A percentile compares a stretch with the other conserved stretches of the same genome.
phyloP scores from a whole-genome alignment of 257 asterid species.

The Solanum okadae region DNA sequence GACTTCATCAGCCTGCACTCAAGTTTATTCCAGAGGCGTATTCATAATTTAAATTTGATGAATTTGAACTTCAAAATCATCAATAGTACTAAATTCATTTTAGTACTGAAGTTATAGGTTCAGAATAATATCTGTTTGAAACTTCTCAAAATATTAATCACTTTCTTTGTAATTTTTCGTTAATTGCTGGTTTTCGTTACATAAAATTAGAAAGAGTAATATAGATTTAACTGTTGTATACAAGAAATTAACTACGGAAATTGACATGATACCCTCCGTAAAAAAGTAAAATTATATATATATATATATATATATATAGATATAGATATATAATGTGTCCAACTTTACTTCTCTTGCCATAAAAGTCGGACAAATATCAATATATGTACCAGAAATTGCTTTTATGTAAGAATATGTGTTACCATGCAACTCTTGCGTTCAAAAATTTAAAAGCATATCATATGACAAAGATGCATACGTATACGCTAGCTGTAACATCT shows the following conservation, averaged over 20 bases:
- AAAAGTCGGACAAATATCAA: neutral
- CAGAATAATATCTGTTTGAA: neutral
- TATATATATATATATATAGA: no score
- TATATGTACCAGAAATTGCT: neutral
- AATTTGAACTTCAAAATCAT: neutral
- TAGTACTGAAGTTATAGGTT: neutral
- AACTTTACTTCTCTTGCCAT: neutral
- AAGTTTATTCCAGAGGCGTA: fast-evolving
- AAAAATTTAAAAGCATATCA: neutral
- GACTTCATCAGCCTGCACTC: neutral
- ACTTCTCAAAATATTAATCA: neutral
- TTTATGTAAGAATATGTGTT: neutral
- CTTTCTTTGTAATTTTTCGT: neutral
- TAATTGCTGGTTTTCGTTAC: neutral
- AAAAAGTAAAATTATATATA: no score
- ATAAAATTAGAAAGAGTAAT: neutral
- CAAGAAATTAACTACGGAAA: neutral
- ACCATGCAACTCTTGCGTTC: neutral
- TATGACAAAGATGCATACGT: neutral
- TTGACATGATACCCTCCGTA: neutral
- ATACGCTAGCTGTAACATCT: neutral
- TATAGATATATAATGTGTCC: neutral
- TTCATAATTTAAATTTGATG: neutral
- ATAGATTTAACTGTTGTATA: neutral
- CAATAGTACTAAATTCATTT: neutral